Conservation (phyloP, 768 basidiomycete genomes). For the Lactarius akahatsu region DNA sequence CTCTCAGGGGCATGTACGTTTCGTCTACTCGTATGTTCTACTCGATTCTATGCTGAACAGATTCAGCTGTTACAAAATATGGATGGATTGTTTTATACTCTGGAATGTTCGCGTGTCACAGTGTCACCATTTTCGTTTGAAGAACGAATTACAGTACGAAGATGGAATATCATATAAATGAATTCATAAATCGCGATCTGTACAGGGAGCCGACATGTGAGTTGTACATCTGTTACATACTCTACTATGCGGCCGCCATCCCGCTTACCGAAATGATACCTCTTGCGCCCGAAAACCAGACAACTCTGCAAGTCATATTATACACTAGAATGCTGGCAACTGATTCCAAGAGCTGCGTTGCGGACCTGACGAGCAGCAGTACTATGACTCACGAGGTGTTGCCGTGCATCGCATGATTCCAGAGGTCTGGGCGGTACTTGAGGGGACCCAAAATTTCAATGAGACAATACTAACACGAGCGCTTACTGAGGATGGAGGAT, state of each 20-base stretch:
- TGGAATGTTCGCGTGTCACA: too few species aligned
- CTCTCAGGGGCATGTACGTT: too few species aligned
- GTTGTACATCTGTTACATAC: not conserved
- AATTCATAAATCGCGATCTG: too few species aligned
- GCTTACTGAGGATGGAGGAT: not conserved
- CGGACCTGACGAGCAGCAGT: constrained; percentile 57
- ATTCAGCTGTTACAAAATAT: too few species aligned
- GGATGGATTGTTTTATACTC: too few species aligned
- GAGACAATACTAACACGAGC: constrained; percentile 52
- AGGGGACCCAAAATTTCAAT: constrained; percentile 56
- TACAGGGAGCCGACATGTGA: too few species aligned
- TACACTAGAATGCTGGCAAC: not conserved
- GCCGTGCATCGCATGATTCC: constrained; percentile 76
- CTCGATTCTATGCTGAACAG: too few species aligned
- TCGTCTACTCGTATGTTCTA: too few species aligned
- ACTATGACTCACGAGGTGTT: constrained; percentile 66
- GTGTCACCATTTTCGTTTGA: too few species aligned
- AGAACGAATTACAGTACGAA: too few species aligned
- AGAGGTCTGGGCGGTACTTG: constrained; percentile 48
- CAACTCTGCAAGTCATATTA: constrained; percentile 32
- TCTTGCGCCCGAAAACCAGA: constrained; percentile 42
- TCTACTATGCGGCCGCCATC: not conserved
- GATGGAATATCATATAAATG: too few species aligned
- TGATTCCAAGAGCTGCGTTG: not conserved
- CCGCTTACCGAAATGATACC: constrained; percentile 35